Evolutionary conservation across 345 rosid species (phyloP).

Genomic region (Eucalyptus leucophloia): DNA sequence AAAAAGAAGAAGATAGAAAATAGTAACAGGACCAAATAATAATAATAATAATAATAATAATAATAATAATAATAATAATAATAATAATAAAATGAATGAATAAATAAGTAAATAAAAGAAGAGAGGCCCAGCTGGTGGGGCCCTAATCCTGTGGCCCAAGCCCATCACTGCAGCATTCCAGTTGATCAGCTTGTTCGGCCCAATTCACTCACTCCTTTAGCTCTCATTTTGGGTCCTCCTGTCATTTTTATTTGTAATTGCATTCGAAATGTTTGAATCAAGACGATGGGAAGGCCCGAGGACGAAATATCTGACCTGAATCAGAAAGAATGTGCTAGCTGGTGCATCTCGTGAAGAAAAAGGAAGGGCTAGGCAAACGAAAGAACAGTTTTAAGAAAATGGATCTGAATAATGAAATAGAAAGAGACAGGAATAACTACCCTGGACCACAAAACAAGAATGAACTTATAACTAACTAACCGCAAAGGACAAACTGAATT

Average conservation of each 20-base stretch:
- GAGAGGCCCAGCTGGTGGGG: background rate
- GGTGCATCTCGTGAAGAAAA: background rate
- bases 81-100: no score
- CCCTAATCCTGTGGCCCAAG: background rate
- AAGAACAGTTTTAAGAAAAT: background rate
- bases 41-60: no score
- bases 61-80: no score
- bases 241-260: background rate
- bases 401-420: no score
- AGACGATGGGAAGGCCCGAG: background rate
- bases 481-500: background rate
- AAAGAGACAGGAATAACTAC: no score
- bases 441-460: background rate
- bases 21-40: background rate
- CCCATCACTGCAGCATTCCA: background rate
- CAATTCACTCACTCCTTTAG: background rate
- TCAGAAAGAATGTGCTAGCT: background rate
- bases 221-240: background rate
- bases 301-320: background rate
- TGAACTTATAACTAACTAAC: background rate
- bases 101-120: background rate
- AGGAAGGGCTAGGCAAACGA: background rate
- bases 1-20: background rate
- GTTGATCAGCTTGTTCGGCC: background rate
- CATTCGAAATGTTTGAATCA: background rate